Evolutionary conservation across 768 basidiomycete species (phyloP).

Genomic region (Trametes meyenii): DNA sequence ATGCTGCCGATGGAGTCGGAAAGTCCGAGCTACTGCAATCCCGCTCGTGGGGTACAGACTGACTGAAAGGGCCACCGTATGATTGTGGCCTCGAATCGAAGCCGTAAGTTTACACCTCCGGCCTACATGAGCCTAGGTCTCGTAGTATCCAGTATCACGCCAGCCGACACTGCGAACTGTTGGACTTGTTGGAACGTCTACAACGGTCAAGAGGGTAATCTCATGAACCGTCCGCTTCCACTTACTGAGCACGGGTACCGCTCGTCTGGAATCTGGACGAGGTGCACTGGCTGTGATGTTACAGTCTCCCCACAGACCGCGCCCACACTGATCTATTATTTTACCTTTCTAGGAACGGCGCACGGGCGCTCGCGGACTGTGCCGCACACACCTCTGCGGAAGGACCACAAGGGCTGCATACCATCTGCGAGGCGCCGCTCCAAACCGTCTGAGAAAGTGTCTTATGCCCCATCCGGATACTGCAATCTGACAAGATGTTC

Average conservation of each 20-base stretch:
- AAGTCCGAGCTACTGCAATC: background rate
- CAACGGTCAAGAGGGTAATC: too few species aligned
- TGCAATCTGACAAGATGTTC: background rate
- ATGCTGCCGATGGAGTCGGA: background rate
- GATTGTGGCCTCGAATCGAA: background rate
- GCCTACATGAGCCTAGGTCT: too few species aligned
- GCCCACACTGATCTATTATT: background rate
- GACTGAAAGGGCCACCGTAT: background rate
- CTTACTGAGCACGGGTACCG: too few species aligned
- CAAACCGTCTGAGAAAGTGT: background rate
- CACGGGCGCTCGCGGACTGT: background rate
- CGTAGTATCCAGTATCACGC: background rate
- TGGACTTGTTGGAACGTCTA: background rate
- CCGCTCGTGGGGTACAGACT: background rate
- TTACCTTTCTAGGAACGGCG: background rate
- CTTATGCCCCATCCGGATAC: background rate
- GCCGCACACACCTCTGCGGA: background rate
- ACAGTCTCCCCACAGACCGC: too few species aligned
- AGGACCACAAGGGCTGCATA: background rate
- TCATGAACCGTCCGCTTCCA: too few species aligned
- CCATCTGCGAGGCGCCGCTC: background rate
- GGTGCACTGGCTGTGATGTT: too few species aligned
- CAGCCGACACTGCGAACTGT: background rate
- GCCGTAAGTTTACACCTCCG: too few species aligned
- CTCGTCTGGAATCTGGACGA: too few species aligned